These are phyloP conservation scores for Pyrenophora graminea DNA, from an alignment of 2,329 filamentous ascomycete species.

Conservation along the genomic window DNA sequence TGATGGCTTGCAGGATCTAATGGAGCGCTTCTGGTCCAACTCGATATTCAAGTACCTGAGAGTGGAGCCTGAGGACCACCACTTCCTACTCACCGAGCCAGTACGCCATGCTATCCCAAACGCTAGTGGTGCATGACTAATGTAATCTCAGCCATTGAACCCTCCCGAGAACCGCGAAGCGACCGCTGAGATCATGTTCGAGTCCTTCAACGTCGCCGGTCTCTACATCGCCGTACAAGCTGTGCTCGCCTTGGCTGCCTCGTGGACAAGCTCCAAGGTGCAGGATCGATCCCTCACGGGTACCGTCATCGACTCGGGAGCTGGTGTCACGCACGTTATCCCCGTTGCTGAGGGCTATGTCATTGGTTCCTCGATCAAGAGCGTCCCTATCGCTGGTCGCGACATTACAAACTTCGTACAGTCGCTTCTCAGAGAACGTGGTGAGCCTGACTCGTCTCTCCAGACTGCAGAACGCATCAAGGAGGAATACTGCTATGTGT, in stretches of 20 bases:
- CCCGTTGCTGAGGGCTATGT: slow-evolving; percentile 98
- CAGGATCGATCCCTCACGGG: slow-evolving; percentile 94
- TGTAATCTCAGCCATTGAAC: slow-evolving; percentile 76
- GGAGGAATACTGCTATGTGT: slow-evolving; percentile 98
- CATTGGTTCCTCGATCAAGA: slow-evolving; percentile 98
- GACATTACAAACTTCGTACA: slow-evolving; percentile 99
- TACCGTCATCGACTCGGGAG: slow-evolving; percentile 97
- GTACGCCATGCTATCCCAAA: slow-evolving; percentile 57
- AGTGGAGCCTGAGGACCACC: slow-evolving; percentile 97
- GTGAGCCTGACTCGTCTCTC: slow-evolving; percentile 92
- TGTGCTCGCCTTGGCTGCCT: slow-evolving; percentile 92
- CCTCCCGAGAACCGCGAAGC: slow-evolving; percentile 98
- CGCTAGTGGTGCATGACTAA: slow-evolving; percentile 12
- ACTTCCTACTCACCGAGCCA: slow-evolving; percentile 96
- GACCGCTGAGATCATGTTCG: slow-evolving; percentile 99
- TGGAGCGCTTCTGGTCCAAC: slow-evolving; percentile 99
- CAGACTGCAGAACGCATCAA: slow-evolving; percentile 99
- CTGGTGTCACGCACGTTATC: slow-evolving; percentile 98
- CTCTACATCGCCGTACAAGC: slow-evolving; percentile 99
- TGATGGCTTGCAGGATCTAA: slow-evolving; percentile 72
- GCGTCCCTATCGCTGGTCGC: slow-evolving; percentile 94
- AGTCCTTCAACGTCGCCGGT: slow-evolving; percentile 98
- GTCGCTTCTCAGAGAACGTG: slow-evolving; percentile 90
- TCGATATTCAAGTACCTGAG: slow-evolving; percentile 99
- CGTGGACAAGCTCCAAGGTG: slow-evolving; percentile 98